Conservation (phyloP, 495 filamentous ascomycete genomes). For the Aspergillus cavernicola region DNA sequence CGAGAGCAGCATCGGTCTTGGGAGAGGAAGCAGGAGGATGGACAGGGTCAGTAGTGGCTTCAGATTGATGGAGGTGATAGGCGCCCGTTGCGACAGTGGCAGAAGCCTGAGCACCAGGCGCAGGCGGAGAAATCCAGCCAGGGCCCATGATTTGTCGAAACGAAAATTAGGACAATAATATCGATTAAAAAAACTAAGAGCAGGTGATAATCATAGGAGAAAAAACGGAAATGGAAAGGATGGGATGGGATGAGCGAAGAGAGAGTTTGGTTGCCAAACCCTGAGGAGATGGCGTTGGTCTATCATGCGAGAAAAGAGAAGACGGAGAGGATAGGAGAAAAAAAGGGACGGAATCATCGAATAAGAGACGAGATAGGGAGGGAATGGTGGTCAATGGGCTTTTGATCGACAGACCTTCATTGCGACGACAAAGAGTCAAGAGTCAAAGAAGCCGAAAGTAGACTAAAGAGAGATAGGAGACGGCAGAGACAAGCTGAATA, state of each 20-base stretch:
- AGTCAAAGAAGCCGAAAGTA: neutral
- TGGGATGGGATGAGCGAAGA: neutral
- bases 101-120: conserved; percentile 22
- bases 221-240: conserved; percentile 2
- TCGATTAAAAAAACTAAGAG: conserved; percentile 2
- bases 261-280: conserved; percentile 3
- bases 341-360: conserved; percentile 2
- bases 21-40: conserved; percentile 16
- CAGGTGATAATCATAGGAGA: conserved; percentile 6
- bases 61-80: conserved; percentile 12
- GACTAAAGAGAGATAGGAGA: neutral
- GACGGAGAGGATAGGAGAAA: conserved; percentile 6
- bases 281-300: neutral
- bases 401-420: conserved; percentile 24
- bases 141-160: conserved; percentile 18
- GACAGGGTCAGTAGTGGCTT: conserved; percentile 21
- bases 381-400: conserved; percentile 19
- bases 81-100: conserved; percentile 12
- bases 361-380: conserved; percentile 13
- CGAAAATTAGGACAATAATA: conserved; percentile 1
- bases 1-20: conserved; percentile 20
- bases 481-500: neutral
- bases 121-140: conserved; percentile 22
- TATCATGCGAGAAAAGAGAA: conserved; percentile 5
- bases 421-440: conserved; percentile 1